Evolutionary conservation across 495 filamentous ascomycete genomes (phyloP), one percentile per base, ranked within the genome.

Genomic region (Hapsidospora chrysogenum): DNA sequence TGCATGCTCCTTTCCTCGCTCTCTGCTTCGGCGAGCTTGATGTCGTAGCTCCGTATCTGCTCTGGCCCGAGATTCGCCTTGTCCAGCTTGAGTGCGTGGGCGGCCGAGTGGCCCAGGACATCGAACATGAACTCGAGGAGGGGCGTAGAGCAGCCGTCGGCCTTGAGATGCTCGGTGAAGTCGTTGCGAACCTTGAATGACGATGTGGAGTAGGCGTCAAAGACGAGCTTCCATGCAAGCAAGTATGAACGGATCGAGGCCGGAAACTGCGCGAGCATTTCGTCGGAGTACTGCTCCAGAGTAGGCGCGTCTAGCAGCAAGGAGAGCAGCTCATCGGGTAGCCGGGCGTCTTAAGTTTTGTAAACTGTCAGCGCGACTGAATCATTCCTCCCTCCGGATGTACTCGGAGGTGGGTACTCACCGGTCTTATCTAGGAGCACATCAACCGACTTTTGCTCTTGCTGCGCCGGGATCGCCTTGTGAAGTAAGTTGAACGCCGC

Each of bases 181-280:
- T 85, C 74, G 31, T 66, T 69, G 45, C 79, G 77, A 8, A 94
- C 74, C 46, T 81, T 76, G 49, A 77, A 74, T 3, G 85, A 85
- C 4, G 85, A 73, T 29, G 77, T 74, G 32, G 66, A 59, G 49
- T 89, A 89, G 39, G 85, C 79, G 45, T 89, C 85, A 48, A 92
- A 95, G 2, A 93, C 70, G 10, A 96, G 58, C 38, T 83, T 71
- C 89, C 89, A 96, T 27, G 85, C 80, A 18, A 93, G 58, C n/a
- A 96, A 65, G 49, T 94, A 99, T 4, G 76, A 74, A 31, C 80
- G 65, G 28, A 74, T 44, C 2, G 44, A 67, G 34, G 41, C 57
- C 36, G 48, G 75, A 57, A 56, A 92, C 54, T 39, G 50, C 36
- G 36, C 57, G n/a, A 65, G 50, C 1, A 52, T 40, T 21, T 66